Base-by-base conservation (phyloP, 371 early-diverging fungal species). In the Mucor saturninus region DNA sequence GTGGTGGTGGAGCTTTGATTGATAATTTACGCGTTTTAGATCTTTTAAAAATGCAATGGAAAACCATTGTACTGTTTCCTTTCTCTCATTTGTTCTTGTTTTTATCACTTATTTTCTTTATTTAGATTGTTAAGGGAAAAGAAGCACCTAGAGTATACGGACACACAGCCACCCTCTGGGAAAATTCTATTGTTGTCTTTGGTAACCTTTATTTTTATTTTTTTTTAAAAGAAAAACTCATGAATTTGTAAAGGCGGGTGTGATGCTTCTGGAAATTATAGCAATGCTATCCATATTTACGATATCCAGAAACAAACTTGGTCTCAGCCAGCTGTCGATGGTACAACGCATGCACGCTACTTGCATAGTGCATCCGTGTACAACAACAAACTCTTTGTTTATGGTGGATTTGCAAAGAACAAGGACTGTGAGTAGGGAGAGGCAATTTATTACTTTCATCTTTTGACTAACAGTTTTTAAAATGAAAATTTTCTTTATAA, bases 271-370 rank as follows among this genome's bases (percentile, higher is more conserved):
- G 71, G 73, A 31, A 80, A 80, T 46, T 86, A 85, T 59, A 83
- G 87, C 53, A 83, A 87, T 71, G 89, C 88, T 70, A 69, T 89
- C 32, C 77, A 83, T 66, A 67, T 88, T 4, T 85, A 87, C 56
- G 83, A 87, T 58, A 69, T 87, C 21, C 62, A 79, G 32, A 85
- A 74, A 21, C 56, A 70, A 54, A 81, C 80, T 5, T 89, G 89
- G 89, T 70, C 72, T 55, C 77, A 83, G 39, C 89, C 86, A 13
- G 73, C 78, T 39, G 70, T 83, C 39, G 62, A 69, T 15, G 86
- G 86, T 15, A 66, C 59, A 32, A 74, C 84, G 2, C 82, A 86
- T 60, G 72, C 77, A 46, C 74, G 87, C 30, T 84, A 83, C 60
- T 71, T 84, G 46, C 89, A 88, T 59, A 81, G 83, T 35, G 84